Evolutionary conservation across 768 basidiomycete genomes (phyloP).

Genomic region (Mycena crocata): DNA sequence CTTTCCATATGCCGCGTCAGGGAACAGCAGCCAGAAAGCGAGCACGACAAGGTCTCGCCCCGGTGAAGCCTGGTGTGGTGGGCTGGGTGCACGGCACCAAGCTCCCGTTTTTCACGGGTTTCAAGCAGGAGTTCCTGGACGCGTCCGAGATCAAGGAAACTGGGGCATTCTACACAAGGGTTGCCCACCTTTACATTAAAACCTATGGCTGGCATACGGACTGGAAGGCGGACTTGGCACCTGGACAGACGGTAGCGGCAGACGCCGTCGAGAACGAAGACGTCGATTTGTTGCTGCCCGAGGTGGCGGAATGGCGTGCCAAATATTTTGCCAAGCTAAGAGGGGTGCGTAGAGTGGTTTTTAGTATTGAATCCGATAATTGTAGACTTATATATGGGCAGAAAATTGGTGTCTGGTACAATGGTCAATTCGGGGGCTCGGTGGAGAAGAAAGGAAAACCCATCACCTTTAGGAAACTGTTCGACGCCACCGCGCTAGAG

Average conservation of each 20-base stretch:
- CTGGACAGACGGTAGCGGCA: background rate
- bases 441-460: background rate
- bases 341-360: background rate
- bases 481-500: background rate
- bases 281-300: background rate
- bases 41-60: background rate
- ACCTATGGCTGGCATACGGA: conserved; percentile 3
- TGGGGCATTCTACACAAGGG: background rate
- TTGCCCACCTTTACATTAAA: background rate
- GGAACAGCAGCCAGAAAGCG: background rate
- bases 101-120: background rate
- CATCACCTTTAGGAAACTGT: background rate
- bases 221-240: background rate
- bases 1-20: background rate
- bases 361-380: too few relatives aligned
- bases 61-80: background rate
- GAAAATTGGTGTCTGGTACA: conserved; percentile 17
- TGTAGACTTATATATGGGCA: background rate
- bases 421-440: background rate
- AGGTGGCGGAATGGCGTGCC: background rate
- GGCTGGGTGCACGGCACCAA: conserved; percentile 18
- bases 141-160: background rate
- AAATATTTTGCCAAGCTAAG: background rate
- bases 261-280: conserved; percentile 16
- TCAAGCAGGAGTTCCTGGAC: background rate